phyloP scores from a whole-genome alignment of 495 filamentous ascomycete species.

The Sordaria brevicollis region DNA sequence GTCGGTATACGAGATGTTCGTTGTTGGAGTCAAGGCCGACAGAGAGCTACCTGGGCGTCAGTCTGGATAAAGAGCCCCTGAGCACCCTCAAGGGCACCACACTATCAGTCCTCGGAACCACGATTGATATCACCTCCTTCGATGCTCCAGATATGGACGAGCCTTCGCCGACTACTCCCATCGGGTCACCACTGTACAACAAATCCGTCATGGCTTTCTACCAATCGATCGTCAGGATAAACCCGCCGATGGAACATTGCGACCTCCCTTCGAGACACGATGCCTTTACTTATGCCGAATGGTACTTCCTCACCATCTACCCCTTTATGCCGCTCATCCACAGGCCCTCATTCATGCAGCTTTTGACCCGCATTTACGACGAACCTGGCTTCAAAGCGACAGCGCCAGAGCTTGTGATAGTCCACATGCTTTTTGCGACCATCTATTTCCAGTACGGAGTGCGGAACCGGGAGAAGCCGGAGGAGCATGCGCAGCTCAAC shows the following conservation, averaged over 20 bases:
- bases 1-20: slow-evolving; percentile 17
- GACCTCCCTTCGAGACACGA: slow-evolving; percentile 48
- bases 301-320: slow-evolving; percentile 62
- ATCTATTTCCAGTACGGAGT: slow-evolving; percentile 64
- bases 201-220: slow-evolving; percentile 62
- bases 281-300: slow-evolving; percentile 52
- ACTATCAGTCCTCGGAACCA: slow-evolving; percentile 62
- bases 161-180: slow-evolving; percentile 32
- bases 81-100: slow-evolving; percentile 66
- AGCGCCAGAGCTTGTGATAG: slow-evolving; percentile 53
- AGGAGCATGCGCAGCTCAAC: slow-evolving; percentile 43
- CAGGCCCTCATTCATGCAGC: slow-evolving; percentile 54
- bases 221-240: slow-evolving; percentile 47
- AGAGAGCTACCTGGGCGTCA: slow-evolving; percentile 65
- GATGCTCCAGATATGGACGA: slow-evolving; percentile 54
- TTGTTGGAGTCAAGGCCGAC: slow-evolving; percentile 33
- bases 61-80: slow-evolving; percentile 51
- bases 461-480: slow-evolving; percentile 45
- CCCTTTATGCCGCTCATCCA: slow-evolving; percentile 65
- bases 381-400: slow-evolving; percentile 49
- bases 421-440: slow-evolving; percentile 70
- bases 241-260: slow-evolving; percentile 41
- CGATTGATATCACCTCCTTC: slow-evolving; percentile 67
- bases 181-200: slow-evolving; percentile 41
- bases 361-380: slow-evolving; percentile 52